Conservation (phyloP, 192 early-diverging fungal genomes). For the Backusella luteola region DNA sequence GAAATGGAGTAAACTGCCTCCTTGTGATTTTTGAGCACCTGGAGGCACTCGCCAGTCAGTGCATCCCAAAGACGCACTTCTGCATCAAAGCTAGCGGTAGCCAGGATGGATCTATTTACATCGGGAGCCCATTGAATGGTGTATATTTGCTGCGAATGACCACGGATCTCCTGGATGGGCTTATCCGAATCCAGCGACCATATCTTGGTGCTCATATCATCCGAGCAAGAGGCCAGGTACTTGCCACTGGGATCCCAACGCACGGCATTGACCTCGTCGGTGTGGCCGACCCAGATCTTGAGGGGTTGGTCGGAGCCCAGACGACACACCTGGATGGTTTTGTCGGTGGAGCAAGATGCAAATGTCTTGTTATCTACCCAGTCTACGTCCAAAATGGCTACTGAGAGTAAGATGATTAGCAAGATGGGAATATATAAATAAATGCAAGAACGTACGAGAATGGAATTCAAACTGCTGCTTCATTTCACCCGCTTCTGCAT, state of each 20-base stretch:
- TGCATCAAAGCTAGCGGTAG: constrained; percentile 80
- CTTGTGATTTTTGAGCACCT: constrained; percentile 63
- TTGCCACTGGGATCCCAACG: constrained; percentile 68
- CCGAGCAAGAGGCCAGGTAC: constrained; percentile 74
- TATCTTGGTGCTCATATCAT: constrained; percentile 73
- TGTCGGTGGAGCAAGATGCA: constrained; percentile 86
- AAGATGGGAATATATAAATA: no score
- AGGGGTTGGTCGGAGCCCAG: constrained; percentile 69
- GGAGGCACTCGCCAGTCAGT: constrained; percentile 59
- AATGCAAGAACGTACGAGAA: constrained; percentile 25
- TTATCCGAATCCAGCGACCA: constrained; percentile 60
- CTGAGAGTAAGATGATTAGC: constrained; percentile 14
- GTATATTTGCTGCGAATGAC: constrained; percentile 78
- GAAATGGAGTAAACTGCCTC: constrained; percentile 70
- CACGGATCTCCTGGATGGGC: constrained; percentile 56
- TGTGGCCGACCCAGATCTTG: constrained; percentile 77
- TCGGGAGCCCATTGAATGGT: constrained; percentile 77
- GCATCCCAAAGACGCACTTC: constrained; percentile 89
- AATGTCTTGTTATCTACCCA: constrained; percentile 93
- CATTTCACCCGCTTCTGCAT: constrained; percentile 66
- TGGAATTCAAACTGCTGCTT: constrained; percentile 77
- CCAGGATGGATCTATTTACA: constrained; percentile 42
- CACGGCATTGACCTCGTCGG: constrained; percentile 76
- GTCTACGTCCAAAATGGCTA: constrained; percentile 80
- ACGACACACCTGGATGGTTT: constrained; percentile 76